These are phyloP conservation scores for Beauveria rudraprayagi DNA, from an alignment of 2,329 filamentous ascomycete genomes.

Conservation along the genomic window DNA sequence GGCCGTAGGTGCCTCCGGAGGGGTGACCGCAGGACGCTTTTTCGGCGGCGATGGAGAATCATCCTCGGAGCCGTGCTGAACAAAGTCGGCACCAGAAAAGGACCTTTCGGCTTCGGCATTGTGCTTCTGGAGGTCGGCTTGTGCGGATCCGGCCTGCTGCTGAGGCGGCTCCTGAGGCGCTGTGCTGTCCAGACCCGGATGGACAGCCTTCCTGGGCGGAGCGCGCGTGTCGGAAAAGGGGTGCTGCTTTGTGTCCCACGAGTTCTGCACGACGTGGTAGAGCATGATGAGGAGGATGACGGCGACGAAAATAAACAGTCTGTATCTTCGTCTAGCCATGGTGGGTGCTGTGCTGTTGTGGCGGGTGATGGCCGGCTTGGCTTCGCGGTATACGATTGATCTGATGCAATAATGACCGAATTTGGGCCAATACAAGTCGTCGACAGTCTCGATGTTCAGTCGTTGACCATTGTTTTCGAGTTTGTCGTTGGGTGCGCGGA, in stretches of 20 bases:
- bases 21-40: background rate
- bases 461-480: background rate
- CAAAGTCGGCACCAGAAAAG: background rate
- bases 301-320: conserved; percentile 50
- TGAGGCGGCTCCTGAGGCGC: background rate
- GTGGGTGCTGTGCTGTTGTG: conserved; percentile 13
- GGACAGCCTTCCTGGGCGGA: background rate
- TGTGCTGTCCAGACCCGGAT: background rate
- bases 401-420: background rate
- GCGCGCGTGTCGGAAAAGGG: background rate
- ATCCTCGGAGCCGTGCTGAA: background rate
- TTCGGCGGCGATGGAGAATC: background rate
- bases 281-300: conserved; percentile 47
- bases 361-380: background rate
- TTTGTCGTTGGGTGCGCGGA: background rate
- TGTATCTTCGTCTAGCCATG: conserved; percentile 56
- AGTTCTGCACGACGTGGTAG: conserved; percentile 39
- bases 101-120: background rate
- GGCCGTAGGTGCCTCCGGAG: background rate
- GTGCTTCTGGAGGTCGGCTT: conserved; percentile 1
- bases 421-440: background rate
- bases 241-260: conserved; percentile 23
- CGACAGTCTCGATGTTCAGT: background rate
- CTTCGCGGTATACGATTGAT: background rate
- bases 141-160: background rate